Evolutionary conservation across 2,329 filamentous ascomycete genomes (phyloP).

Genomic region (Penicillium sp.): DNA sequence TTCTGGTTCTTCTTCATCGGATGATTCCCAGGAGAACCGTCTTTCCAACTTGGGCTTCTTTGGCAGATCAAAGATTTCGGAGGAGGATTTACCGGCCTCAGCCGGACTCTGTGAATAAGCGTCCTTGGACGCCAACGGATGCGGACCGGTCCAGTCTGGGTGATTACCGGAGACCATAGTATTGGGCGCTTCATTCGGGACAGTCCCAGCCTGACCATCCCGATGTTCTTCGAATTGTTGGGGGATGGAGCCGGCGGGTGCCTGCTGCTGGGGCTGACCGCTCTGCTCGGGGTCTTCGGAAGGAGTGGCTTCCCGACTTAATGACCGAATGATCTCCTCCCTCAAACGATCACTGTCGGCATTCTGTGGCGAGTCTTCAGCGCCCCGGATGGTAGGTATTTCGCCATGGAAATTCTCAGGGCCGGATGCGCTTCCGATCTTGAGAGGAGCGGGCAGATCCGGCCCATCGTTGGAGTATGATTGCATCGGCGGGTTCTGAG

Average conservation of each 20-base stretch:
- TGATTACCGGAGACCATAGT: conserved; percentile 16
- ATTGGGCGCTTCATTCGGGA: conserved; percentile 19
- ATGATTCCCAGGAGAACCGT: conserved; percentile 46
- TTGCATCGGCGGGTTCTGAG: conserved; percentile 7
- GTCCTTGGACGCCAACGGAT: conserved; percentile 17
- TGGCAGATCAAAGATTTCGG: conserved; percentile 11
- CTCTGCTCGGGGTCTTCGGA: conserved; percentile 28
- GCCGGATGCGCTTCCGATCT: conserved; percentile 26
- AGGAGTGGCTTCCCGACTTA: conserved; percentile 40
- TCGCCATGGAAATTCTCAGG: conserved; percentile 17
- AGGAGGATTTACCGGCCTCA: conserved; percentile 2
- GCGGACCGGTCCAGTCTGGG: conserved; percentile 13
- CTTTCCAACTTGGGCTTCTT: conserved; percentile 32
- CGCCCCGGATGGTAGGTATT: conserved; percentile 36
- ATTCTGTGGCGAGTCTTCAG: conserved; percentile 37
- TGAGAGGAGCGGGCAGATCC: conserved; percentile 36
- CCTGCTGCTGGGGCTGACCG: conserved; percentile 19
- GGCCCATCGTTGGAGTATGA: conserved; percentile 6
- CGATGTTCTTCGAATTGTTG: conserved; percentile 40
- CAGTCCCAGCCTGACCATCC: conserved; percentile 27
- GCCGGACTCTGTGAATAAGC: conserved; percentile 13
- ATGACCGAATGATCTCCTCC: conserved; percentile 48
- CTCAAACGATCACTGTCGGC: conserved; percentile 45
- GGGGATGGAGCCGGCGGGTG: conserved; percentile 31
- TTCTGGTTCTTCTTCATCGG: conserved; percentile 17